phyloP scores from a whole-genome alignment of 192 early-diverging fungal species.

The Mycoemilia scoparia region DNA sequence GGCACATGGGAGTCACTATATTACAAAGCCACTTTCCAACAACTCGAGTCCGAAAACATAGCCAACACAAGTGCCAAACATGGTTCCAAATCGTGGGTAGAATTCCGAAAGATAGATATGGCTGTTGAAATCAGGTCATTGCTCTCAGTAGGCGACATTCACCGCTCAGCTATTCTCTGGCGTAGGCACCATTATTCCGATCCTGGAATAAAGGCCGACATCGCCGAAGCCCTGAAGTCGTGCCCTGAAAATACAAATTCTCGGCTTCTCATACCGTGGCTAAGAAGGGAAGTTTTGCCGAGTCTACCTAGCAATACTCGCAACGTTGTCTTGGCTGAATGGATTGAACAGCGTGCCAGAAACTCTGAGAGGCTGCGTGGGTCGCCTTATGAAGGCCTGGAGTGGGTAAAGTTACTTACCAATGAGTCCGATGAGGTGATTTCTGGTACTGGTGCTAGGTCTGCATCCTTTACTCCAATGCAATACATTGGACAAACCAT shows the following conservation, averaged over 20 bases:
- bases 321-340: constrained; percentile 20
- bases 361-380: neutral
- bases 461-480: no score
- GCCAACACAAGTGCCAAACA: neutral
- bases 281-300: constrained; percentile 34
- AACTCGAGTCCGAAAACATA: neutral
- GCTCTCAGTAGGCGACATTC: constrained; percentile 25
- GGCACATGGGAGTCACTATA: no score
- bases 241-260: constrained; percentile 17
- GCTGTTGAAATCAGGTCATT: constrained; percentile 16
- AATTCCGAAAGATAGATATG: constrained; percentile 26
- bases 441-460: no score
- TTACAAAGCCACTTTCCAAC: no score
- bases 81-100: constrained; percentile 27
- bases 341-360: constrained; percentile 34
- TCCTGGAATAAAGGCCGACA: constrained; percentile 2
- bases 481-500: no score
- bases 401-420: no score
- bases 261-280: constrained; percentile 19
- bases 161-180: constrained; percentile 27
- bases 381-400: no score
- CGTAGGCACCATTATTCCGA: constrained; percentile 33
- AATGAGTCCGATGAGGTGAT: no score
- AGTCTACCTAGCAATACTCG: constrained; percentile 7
- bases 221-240: constrained; percentile 27